Conservation (phyloP, 2,329 filamentous ascomycete species). For the Orbilia brochopaga region DNA sequence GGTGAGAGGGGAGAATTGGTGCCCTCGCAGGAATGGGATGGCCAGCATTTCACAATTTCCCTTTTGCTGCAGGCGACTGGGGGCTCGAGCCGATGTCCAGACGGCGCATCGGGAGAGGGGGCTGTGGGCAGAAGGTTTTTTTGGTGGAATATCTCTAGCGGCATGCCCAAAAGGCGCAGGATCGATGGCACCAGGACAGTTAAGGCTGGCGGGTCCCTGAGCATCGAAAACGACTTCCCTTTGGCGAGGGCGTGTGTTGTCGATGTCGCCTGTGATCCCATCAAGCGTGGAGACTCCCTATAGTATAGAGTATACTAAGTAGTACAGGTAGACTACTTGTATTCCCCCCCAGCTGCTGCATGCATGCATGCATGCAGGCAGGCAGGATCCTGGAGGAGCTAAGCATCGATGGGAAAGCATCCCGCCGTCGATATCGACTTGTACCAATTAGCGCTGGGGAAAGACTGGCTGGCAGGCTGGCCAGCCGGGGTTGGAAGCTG, state of each 20-base stretch:
- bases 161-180: constrained; percentile 23
- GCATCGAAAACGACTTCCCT: neutral
- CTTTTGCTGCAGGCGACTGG: neutral
- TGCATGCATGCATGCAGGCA: too few species aligned
- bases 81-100: constrained; percentile 17
- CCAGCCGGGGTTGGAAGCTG: neutral
- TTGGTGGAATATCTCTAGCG: constrained; percentile 12
- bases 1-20: constrained; percentile 7
- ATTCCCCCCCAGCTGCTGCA: too few species aligned
- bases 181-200: constrained; percentile 25
- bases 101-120: constrained; percentile 15
- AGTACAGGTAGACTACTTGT: too few species aligned
- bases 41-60: constrained; percentile 29
- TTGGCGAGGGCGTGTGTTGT: constrained; percentile 8
- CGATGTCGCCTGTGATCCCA: neutral
- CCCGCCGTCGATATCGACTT: neutral
- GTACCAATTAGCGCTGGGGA: neutral
- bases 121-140: constrained; percentile 6
- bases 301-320: too few species aligned
- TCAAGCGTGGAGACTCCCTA: neutral
- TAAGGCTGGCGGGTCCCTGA: constrained; percentile 24
- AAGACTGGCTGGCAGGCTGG: neutral
- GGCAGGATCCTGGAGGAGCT: neutral
- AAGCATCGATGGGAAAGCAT: neutral
- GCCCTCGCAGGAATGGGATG: constrained; percentile 12